Base-by-base conservation (phyloP, 2,329 filamentous ascomycete species). In the Epicoccum sorghinum region DNA sequence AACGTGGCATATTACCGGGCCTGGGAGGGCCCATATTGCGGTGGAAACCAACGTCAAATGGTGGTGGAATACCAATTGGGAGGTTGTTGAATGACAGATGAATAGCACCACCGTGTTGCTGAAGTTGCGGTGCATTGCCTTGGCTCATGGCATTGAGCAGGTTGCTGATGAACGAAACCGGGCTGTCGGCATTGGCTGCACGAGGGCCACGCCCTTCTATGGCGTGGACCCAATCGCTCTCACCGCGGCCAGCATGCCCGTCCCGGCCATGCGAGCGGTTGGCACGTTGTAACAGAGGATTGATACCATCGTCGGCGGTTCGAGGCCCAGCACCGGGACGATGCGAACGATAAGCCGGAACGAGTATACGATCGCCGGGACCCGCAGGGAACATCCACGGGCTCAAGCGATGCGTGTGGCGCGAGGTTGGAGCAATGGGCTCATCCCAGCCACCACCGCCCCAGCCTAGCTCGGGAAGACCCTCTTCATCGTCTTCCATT, bases 221-320 rank as follows among this genome's bases (percentile, higher is more conserved):
- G 18, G 78, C 78, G 60, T 82, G 78, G 12, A 82, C 77, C 80
- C 80, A 83, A 55, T 83, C 80, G 42, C 78, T 79, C 62, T 80
- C 78, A 41, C 76, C 72, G 51, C 80, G 78, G 43, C 69, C 65
- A 32, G 56, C 60, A 40, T 45, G 58, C 13, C 58, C 64, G 29
- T 71, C 68, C 9, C 56, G 58, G 12, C 58, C 55, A n/a, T 68
- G 66, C 4, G 68, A 58, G 22, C 73, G 70, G 54, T 77, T 78
- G 40, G 75, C 74, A 51, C 90, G 88, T 60, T 92, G 89, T 48
- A 98, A 84, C 10, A 98, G 81, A 38, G 93, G 93, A 68, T 98
- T 97, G 22, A 87, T 82, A 3, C 91, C 92, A 70, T 97, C 93
- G 60, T 96, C 91, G 30, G 83, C 82, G 25, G 81, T 81, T 52